phyloP scores from a whole-genome alignment of 2,329 filamentous ascomycete genomes.

The Verticillium dahliae region DNA sequence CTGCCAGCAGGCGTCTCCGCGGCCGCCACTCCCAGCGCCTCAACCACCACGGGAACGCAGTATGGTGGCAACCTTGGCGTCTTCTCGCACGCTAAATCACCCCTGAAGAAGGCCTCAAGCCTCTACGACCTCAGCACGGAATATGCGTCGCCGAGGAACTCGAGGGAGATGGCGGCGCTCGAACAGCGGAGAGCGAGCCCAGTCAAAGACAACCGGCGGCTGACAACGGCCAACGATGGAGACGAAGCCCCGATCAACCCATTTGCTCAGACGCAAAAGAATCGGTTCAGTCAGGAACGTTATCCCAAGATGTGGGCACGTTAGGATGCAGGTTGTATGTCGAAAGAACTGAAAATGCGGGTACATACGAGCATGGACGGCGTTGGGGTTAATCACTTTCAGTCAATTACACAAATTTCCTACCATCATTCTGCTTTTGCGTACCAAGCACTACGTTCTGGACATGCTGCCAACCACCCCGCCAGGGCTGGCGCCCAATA shows the following conservation, averaged over 20 bases:
- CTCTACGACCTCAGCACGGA: constrained; percentile 47
- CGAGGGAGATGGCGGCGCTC: constrained; percentile 53
- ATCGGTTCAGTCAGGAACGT: constrained; percentile 31
- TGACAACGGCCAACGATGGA: constrained; percentile 11
- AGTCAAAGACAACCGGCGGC: constrained; percentile 26
- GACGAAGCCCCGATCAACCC: constrained; percentile 22
- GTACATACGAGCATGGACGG: constrained; percentile 1
- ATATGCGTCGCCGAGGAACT: constrained; percentile 47
- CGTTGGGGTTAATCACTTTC: not conserved
- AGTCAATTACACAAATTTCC: not conserved
- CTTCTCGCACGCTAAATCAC: constrained; percentile 73
- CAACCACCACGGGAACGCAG: constrained; percentile 17
- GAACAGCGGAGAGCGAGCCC: constrained; percentile 44
- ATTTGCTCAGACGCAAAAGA: constrained; percentile 29
- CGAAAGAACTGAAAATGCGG: not conserved
- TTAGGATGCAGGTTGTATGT: not conserved
- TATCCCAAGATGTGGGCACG: constrained; percentile 21
- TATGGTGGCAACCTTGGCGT: constrained; percentile 74
- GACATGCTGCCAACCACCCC: too few relatives aligned
- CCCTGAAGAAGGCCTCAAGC: constrained; percentile 69
- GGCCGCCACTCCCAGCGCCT: constrained; percentile 15
- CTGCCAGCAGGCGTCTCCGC: constrained; percentile 23
- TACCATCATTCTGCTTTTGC: not conserved
- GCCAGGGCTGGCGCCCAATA: too few relatives aligned
- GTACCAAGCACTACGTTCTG: not conserved